A percentile compares a stretch with the other conserved stretches of the same genome.
phyloP scores from a whole-genome alignment of 345 rosid species.

The Anacardium occidentale region DNA sequence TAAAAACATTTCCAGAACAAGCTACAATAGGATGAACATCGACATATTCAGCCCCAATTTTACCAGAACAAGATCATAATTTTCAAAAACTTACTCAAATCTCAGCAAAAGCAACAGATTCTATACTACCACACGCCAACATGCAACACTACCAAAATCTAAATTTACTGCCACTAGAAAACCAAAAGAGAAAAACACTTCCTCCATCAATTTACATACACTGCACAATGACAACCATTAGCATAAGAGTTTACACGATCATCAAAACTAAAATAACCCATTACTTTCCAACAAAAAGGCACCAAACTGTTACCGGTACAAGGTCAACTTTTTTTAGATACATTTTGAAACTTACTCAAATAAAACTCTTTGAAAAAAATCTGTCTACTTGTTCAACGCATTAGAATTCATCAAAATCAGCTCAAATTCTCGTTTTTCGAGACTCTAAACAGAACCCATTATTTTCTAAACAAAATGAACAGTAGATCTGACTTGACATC shows the following conservation, averaged over 20 bases:
- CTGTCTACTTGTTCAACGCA: not conserved
- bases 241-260: not conserved
- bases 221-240: not conserved
- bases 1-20: not conserved
- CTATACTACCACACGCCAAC: not conserved
- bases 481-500: slow-evolving; percentile 26
- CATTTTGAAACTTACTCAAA: not conserved
- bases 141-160: not conserved
- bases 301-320: no score
- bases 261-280: slow-evolving; percentile 1
- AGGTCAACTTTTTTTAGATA: no score
- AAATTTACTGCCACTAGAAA: not conserved
- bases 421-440: no score
- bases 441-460: not conserved
- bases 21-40: not conserved
- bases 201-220: not conserved
- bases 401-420: not conserved
- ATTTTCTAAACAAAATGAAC: not conserved
- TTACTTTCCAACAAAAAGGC: not conserved
- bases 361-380: no score
- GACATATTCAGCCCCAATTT: not conserved
- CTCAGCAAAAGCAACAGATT: not conserved
- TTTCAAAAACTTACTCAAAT: not conserved
- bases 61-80: not conserved
- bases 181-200: not conserved